Evolutionary conservation across 352 stramenopile genomes (phyloP), one percentile per base, ranked within the genome.

Genomic region (Lagenidium sp.): DNA sequence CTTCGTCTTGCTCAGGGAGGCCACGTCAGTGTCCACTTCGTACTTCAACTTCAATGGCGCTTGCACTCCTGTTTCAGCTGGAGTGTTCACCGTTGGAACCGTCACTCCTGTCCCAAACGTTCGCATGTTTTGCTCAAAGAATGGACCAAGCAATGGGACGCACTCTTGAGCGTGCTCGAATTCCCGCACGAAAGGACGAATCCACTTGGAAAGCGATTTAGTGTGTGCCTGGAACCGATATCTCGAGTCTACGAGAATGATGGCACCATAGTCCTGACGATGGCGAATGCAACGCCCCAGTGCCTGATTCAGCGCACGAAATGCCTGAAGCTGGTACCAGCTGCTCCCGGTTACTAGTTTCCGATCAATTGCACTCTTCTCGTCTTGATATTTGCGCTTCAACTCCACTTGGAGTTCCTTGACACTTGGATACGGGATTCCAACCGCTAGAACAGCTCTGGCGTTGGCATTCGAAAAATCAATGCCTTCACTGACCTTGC

Each of bases 221-320:
- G 59, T 72, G 47, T 86, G 64, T 23, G 60, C 67, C 23, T 82
- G 65, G 22, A 70, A 71, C 4, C 74, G 68, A 57, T 90, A 78
- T 4, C 81, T 67, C 2, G 81, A 91, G 36, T 99, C 97, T 2
- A 98, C 63, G 19, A 99, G 68, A 22, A 99, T 63, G 34, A 99
- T 97, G 26, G 87, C 81, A 11, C 97, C 97, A 53, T 98, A 99
- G 63, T 99, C 97, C 22, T 85, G 65, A 4, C 86, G 82, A 61
- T 99, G 97, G 21, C 97, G 94, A 67, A 99, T 99, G 24, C 97
- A 97, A 32, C 97, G 83, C 1, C 97, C 97, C 15, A 99, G 78
- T 10, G 96, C 96, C 74, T 99, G 97, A 65, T 99, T 99, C 10
- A 99, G 83, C 11, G 96, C 96, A n/a, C 95, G 82, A 56, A 97